Base-by-base conservation (phyloP, 2,329 filamentous ascomycete genomes). In the Sarocladium brachiariae region DNA sequence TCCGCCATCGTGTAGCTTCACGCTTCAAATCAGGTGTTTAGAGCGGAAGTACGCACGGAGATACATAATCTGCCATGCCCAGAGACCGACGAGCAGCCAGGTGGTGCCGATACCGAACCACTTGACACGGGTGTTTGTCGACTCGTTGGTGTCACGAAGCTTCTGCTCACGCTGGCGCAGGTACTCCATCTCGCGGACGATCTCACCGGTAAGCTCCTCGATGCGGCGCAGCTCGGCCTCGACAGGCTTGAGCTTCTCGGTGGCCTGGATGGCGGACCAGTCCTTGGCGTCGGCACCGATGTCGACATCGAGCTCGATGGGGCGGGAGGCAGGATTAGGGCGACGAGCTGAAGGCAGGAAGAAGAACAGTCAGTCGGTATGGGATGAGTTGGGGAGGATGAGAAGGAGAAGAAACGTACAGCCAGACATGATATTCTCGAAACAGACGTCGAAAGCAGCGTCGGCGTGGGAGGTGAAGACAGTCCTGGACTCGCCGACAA, bases 121-220 rank as follows among this genome's bases (percentile, higher is more conserved):
- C 77, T 97, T 99, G 63, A 99, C 93, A 53, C 93, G 83, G 72
- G 87, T 93, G 73, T 99, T 99, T 58, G 93, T 99, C 77, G 92
- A 97, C 84, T 99, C 93, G 71, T 99, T 99, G 60, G 93, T 99
- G 73, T 99, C 92, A 67, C 93, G 80, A 61, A 99, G 80, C 76
- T 89, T 95, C 80, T 96, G 90, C 77, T 99, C 93, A 61, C 93
- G 82, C 34, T 70, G 62, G 58, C 93, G 82, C 61, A 99, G 81
- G 73, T 97, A 99, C 57, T 97, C 92, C 92, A 99, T 95, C 78
- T 97, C 92, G 56, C 71, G 71, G 46, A 96, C 92, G 56, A 97
- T 83, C 73, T 97, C 92, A 57, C 76, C 78, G 34, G 95, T 87
- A 65, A 92, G 79, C 73, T 96, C 93, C 69, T 96, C 90, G 63